Conservation (phyloP, 83 land plant genomes). For the Isoetes engelmannii region DNA sequence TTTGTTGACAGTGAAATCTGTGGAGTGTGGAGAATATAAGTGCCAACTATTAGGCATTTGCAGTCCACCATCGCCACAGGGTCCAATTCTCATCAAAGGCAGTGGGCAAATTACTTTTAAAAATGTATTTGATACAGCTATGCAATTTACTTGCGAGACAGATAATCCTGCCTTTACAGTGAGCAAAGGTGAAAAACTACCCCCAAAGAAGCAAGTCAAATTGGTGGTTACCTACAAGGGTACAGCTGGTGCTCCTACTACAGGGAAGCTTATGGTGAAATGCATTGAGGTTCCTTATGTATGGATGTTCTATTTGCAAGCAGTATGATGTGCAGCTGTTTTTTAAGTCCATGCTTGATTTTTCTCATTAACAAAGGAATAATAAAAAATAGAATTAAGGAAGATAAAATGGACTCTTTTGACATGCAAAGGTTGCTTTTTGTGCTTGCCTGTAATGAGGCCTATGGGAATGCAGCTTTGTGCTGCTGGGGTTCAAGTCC, state of each 20-base stretch:
- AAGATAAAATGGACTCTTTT: too few relatives aligned
- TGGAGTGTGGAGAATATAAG: constrained; percentile 3
- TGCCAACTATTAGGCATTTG: constrained; percentile 20
- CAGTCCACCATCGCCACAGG: constrained; percentile 24
- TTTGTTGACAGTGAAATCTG: constrained; percentile 15
- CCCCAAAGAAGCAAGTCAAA: constrained; percentile 18
- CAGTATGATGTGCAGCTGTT: constrained; percentile 9
- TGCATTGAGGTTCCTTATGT: constrained; percentile 18
- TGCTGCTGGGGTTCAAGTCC: too few relatives aligned
- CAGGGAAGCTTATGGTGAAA: constrained; percentile 15
- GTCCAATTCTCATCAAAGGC: constrained; percentile 20
- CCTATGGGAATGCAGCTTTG: too few relatives aligned
- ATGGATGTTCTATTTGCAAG: constrained; percentile 27
- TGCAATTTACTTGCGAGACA: constrained; percentile 12
- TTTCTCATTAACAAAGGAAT: too few relatives aligned
- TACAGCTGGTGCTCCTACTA: constrained; percentile 9
- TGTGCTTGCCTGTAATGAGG: too few relatives aligned
- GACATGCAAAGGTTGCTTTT: too few relatives aligned
- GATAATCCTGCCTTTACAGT: constrained; percentile 23
- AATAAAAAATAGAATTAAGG: too few relatives aligned
- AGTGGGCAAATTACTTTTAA: constrained; percentile 20
- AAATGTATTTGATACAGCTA: constrained; percentile 19
- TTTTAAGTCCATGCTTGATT: too few relatives aligned
- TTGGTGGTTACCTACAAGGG: constrained; percentile 17
- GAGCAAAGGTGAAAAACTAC: constrained; percentile 23